Evolutionary conservation across 345 rosid species (phyloP).

Genomic region (Gossypium arboreum): DNA sequence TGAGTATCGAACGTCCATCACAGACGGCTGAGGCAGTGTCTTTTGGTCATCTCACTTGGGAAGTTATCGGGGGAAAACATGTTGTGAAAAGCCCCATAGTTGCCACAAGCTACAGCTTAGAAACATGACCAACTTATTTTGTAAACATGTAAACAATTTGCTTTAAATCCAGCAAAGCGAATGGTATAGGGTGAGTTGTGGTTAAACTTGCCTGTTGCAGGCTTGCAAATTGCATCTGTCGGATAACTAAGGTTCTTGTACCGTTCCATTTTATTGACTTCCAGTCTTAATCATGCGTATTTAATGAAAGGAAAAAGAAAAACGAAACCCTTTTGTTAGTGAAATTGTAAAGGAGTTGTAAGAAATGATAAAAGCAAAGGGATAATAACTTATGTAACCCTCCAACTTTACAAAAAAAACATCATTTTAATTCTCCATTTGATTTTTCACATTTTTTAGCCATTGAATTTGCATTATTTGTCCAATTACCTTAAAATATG

Average conservation of each 20-base stretch:
- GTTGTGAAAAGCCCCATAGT: conserved; percentile 50
- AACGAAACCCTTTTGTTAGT: not conserved
- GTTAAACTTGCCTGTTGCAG: not conserved
- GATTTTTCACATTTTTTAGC: no score
- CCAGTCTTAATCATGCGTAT: not conserved
- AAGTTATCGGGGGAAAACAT: conserved; percentile 33
- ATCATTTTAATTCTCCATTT: no score
- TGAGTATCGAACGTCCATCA: conserved; percentile 33
- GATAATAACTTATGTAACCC: no score
- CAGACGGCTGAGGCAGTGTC: conserved; percentile 4
- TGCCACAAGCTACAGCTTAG: conserved; percentile 18
- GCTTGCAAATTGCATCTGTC: not conserved
- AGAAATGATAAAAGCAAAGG: not conserved
- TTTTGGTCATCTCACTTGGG: conserved; percentile 49
- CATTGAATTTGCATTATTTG: no score
- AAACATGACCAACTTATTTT: not conserved
- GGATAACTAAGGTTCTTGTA: not conserved
- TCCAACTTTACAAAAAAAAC: no score
- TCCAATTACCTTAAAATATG: no score
- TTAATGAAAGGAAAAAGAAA: not conserved
- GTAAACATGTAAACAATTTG: not conserved
- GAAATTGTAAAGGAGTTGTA: no score
- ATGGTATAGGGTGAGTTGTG: not conserved
- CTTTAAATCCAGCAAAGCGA: not conserved
- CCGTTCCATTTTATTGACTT: not conserved